A percentile compares a stretch with the other conserved stretches of the same genome.
phyloP scores from a whole-genome alignment of 2,329 filamentous ascomycete genomes.

The Verticillium tricorpus region DNA sequence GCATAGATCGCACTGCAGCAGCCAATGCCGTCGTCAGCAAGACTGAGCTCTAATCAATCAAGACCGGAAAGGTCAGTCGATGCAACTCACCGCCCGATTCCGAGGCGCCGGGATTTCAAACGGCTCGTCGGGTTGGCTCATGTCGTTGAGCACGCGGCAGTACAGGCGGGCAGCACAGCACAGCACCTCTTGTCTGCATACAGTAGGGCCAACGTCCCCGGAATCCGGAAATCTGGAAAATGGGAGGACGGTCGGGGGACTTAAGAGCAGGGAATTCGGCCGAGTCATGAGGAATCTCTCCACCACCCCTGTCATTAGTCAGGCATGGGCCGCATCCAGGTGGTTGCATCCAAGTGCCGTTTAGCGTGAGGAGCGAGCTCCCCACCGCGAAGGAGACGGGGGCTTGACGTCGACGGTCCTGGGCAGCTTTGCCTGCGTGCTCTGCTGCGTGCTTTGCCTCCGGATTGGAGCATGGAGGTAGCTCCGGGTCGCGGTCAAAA shows the following conservation, averaged over 20 bases:
- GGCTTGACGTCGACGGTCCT: too few species aligned
- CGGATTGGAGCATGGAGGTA: too few species aligned
- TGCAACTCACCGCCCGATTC: constrained; percentile 2
- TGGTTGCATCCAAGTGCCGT: background rate
- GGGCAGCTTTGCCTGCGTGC: too few species aligned
- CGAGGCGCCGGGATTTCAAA: constrained; percentile 4
- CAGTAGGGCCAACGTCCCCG: background rate
- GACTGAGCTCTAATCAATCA: background rate
- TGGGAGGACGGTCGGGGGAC: background rate
- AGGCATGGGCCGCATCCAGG: background rate
- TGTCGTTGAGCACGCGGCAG: background rate
- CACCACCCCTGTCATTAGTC: background rate
- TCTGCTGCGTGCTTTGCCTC: too few species aligned
- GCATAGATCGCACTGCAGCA: constrained; percentile 1
- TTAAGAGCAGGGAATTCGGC: background rate
- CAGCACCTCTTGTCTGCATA: background rate
- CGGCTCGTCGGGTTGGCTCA: background rate
- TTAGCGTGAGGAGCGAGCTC: background rate
- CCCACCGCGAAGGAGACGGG: too few species aligned
- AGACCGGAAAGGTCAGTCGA: background rate
- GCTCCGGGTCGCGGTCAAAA: background rate
- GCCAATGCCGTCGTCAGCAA: background rate
- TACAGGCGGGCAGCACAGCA: background rate
- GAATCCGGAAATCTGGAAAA: background rate
- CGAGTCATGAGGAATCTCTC: background rate